Evolutionary conservation across 1,284 basidiomycete species (phyloP).

Genomic region (Trametes hirsuta): DNA sequence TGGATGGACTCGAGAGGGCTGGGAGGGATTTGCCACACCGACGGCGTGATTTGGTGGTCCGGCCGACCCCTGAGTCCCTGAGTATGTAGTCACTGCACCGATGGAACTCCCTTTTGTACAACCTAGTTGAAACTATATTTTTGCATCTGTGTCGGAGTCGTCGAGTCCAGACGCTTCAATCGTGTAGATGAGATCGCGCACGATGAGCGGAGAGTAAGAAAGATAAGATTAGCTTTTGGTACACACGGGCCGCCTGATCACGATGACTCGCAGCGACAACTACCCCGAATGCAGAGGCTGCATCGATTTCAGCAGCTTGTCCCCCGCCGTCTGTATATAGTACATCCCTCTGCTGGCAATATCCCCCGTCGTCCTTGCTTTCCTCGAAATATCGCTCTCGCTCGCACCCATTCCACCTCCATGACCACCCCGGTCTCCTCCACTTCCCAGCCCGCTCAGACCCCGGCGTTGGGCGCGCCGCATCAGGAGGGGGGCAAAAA

Average conservation of each 20-base stretch:
- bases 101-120: too few relatives aligned
- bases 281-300: slow-evolving; percentile 22
- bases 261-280: slow-evolving; percentile 26
- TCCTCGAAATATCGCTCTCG: neutral
- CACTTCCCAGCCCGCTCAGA: slow-evolving; percentile 40
- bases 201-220: neutral
- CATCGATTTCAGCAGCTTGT: slow-evolving; percentile 24
- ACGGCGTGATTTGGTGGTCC: too few relatives aligned
- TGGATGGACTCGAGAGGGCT: too few relatives aligned
- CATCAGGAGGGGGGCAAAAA: slow-evolving; percentile 43
- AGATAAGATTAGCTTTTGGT: slow-evolving; percentile 11
- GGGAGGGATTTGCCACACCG: too few relatives aligned
- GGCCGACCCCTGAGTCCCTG: too few relatives aligned
- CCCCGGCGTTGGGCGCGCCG: slow-evolving; percentile 38
- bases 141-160: too few relatives aligned
- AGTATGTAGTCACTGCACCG: too few relatives aligned
- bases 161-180: too few relatives aligned
- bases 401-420: slow-evolving; percentile 19
- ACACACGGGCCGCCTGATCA: slow-evolving; percentile 1
- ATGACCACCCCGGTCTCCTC: slow-evolving; percentile 43
- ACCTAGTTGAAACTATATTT: too few relatives aligned
- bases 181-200: neutral
- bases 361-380: slow-evolving; percentile 1
- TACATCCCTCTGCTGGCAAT: neutral
- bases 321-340: slow-evolving; percentile 17